phyloP scores from a whole-genome alignment of 768 basidiomycete species.

The Termitomyces sp. region DNA sequence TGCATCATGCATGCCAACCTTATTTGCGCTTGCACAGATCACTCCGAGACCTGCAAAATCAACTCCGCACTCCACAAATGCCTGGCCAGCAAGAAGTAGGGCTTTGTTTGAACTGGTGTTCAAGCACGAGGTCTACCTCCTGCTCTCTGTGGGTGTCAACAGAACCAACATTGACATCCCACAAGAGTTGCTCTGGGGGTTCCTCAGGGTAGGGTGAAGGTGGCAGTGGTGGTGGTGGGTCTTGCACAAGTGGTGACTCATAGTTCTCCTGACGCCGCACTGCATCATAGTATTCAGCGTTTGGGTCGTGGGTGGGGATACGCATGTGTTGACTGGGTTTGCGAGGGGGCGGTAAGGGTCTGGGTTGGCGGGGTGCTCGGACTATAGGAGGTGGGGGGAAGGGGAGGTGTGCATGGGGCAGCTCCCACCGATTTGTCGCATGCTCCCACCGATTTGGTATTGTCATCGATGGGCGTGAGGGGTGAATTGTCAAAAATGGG shows the following conservation, averaged over 20 bases:
- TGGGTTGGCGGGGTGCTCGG: not conserved
- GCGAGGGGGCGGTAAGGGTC: not conserved
- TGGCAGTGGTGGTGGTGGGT: not conserved
- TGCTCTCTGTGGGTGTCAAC: not conserved
- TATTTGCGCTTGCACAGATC: not conserved
- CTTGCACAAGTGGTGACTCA: not conserved
- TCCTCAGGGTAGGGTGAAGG: not conserved
- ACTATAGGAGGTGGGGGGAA: not conserved
- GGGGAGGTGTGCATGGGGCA: too few relatives aligned
- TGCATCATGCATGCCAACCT: slow-evolving; percentile 1
- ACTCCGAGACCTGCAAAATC: not conserved
- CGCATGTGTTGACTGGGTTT: not conserved
- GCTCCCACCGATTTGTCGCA: too few relatives aligned
- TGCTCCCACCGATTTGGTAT: too few relatives aligned
- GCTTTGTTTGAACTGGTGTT: not conserved
- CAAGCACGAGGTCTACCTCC: not conserved
- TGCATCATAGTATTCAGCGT: not conserved
- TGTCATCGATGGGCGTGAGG: too few relatives aligned
- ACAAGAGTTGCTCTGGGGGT: not conserved
- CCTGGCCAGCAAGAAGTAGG: not conserved
- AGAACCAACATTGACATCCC: not conserved
- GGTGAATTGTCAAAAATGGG: too few relatives aligned
- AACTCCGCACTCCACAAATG: not conserved
- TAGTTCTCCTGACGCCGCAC: not conserved
- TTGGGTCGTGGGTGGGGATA: not conserved